These are phyloP conservation scores for Rhytidhysteron rufulum DNA, from an alignment of 2,329 filamentous ascomycete species.

Conservation along the genomic window DNA sequence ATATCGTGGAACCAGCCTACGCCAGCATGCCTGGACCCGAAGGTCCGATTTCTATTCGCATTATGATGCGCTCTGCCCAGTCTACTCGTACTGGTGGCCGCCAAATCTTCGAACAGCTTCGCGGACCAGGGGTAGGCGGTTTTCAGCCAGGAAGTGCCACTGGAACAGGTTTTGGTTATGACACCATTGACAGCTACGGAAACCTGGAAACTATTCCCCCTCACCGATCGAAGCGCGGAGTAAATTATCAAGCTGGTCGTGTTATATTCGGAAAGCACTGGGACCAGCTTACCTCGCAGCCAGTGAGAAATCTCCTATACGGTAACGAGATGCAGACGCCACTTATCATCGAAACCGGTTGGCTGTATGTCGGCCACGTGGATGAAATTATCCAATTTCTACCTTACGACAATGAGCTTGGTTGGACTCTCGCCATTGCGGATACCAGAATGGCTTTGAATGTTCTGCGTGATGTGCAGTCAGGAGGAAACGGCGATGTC, in stretches of 20 bases:
- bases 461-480: too few species aligned
- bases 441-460: too few species aligned
- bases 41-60: constrained; percentile 26
- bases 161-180: too few species aligned
- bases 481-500: too few species aligned
- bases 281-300: too few species aligned
- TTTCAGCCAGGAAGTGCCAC: too few species aligned
- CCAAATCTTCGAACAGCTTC: constrained; percentile 31
- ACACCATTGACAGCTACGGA: too few species aligned
- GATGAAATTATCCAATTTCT: constrained; percentile 36
- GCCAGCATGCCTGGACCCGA: constrained; percentile 37
- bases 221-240: too few species aligned
- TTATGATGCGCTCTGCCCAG: constrained; percentile 29
- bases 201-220: too few species aligned
- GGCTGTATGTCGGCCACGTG: constrained; percentile 30
- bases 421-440: too few species aligned
- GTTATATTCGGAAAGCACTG: constrained; percentile 17
- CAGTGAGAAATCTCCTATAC: too few species aligned
- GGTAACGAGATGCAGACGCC: constrained; percentile 35
- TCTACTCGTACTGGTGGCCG: constrained; percentile 22
- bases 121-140: constrained; percentile 26
- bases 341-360: constrained; percentile 31
- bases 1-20: constrained; percentile 39
- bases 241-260: constrained; percentile 16
- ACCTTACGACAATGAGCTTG: constrained; percentile 14